These are phyloP conservation scores for Boletus sp. DNA, from an alignment of 768 basidiomycete genomes.

Conservation along the genomic window DNA sequence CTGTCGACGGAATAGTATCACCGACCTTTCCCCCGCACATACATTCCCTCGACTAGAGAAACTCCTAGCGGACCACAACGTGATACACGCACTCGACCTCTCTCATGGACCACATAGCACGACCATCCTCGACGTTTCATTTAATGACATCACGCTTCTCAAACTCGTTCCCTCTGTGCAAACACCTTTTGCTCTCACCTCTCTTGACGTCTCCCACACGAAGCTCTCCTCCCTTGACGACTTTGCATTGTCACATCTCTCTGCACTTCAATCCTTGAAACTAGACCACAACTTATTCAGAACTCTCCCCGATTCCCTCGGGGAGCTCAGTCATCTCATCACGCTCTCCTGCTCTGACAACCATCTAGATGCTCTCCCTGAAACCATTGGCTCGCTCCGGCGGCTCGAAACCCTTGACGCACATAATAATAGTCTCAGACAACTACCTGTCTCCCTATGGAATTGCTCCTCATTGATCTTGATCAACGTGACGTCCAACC, in stretches of 20 bases:
- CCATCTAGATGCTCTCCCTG: conserved; percentile 71
- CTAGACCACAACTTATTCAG: conserved; percentile 88
- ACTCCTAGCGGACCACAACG: conserved; percentile 80
- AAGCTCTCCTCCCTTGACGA: conserved; percentile 85
- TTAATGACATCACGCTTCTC: conserved; percentile 87
- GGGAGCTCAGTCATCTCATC: conserved; percentile 66
- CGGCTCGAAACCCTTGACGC: conserved; percentile 76
- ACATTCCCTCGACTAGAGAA: conserved; percentile 64
- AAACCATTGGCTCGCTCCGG: conserved; percentile 70
- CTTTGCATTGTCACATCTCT: conserved; percentile 64
- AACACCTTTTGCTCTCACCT: conserved; percentile 58
- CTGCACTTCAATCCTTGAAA: conserved; percentile 64
- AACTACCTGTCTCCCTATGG: conserved; percentile 79
- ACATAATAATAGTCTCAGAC: conserved; percentile 85
- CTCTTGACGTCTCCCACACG: conserved; percentile 81
- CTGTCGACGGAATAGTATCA: conserved; percentile 80
- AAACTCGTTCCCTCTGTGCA: conserved; percentile 50
- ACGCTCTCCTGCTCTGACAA: conserved; percentile 90
- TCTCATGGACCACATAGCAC: conserved; percentile 64
- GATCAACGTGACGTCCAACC: conserved; percentile 88
- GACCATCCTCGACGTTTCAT: conserved; percentile 62
- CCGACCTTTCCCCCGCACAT: conserved; percentile 67
- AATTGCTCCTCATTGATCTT: conserved; percentile 65
- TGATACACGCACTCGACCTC: conserved; percentile 75
- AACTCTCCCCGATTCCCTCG: conserved; percentile 78